These are phyloP conservation scores for Colletotrichum eremochloae DNA, from an alignment of 2,329 filamentous ascomycete genomes.

Conservation along the genomic window DNA sequence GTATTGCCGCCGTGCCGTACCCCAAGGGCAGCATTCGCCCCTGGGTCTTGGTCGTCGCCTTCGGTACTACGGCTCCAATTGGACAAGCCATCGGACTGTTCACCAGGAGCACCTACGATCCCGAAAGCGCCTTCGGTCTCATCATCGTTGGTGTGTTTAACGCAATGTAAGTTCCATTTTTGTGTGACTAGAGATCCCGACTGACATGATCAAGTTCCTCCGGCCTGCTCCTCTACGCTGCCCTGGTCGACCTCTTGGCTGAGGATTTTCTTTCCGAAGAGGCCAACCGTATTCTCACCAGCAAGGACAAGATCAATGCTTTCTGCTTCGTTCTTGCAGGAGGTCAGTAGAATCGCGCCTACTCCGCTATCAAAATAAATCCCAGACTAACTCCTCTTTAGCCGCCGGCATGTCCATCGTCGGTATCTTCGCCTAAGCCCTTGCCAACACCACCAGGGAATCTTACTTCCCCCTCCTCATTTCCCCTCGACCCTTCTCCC, in stretches of 20 bases:
- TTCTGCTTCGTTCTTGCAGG: conserved; percentile 65
- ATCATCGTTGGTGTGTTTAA: conserved; percentile 76
- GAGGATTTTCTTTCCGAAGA: conserved; percentile 76
- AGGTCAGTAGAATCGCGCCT: conserved; percentile 54
- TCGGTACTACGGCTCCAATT: conserved; percentile 81
- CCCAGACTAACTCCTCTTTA: conserved; percentile 41
- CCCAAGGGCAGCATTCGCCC: conserved; percentile 68
- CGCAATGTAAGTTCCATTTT: conserved; percentile 64
- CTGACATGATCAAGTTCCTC: conserved; percentile 60
- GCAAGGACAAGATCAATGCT: conserved; percentile 65
- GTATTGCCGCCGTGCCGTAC: conserved; percentile 76
- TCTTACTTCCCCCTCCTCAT: background rate
- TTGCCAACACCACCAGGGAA: conserved; percentile 10
- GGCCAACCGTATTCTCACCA: conserved; percentile 62
- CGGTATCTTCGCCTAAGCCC: conserved; percentile 59
- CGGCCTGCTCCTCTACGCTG: conserved; percentile 72
- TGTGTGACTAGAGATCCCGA: too few species aligned
- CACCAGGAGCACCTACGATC: conserved; percentile 70
- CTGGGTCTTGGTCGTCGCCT: conserved; percentile 72
- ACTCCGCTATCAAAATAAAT: background rate
- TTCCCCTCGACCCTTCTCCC: conserved; percentile 3
- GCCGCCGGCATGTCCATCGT: conserved; percentile 62
- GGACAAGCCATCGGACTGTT: conserved; percentile 79
- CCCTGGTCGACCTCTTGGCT: conserved; percentile 73
- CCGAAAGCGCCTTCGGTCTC: conserved; percentile 72